phyloP scores from a whole-genome alignment of 768 basidiomycete species.

The Crucibulum laeve region DNA sequence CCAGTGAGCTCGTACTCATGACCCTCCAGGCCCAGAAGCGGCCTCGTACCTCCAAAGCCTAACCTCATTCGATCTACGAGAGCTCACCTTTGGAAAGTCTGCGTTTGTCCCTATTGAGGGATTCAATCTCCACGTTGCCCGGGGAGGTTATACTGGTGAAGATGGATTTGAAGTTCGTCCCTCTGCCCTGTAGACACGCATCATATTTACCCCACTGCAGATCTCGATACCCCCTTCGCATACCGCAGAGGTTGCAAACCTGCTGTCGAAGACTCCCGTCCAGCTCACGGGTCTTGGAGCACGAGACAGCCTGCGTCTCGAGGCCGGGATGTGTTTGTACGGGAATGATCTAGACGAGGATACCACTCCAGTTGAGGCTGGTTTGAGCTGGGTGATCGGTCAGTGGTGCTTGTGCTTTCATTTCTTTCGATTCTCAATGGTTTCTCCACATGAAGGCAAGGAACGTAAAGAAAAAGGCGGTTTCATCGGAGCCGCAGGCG shows the following conservation, averaged over 20 bases:
- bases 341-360: constrained; percentile 90
- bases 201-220: constrained; percentile 28
- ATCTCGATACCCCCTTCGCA: constrained; percentile 85
- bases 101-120: constrained; percentile 77
- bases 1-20: not conserved
- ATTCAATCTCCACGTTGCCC: constrained; percentile 80
- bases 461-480: constrained; percentile 64
- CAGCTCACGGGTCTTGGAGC: constrained; percentile 89
- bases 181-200: not conserved
- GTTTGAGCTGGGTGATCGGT: constrained; percentile 92
- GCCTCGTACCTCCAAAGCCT: constrained; percentile 74
- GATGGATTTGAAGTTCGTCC: constrained; percentile 87
- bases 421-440: not conserved
- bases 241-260: constrained; percentile 66
- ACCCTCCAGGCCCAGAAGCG: constrained; percentile 37
- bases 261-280: constrained; percentile 61
- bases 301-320: constrained; percentile 88
- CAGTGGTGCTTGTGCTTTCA: constrained; percentile 16
- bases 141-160: constrained; percentile 97
- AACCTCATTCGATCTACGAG: constrained; percentile 68
- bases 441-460: constrained; percentile 56
- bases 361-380: constrained; percentile 87
- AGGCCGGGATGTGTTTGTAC: constrained; percentile 96
- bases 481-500: constrained; percentile 77
- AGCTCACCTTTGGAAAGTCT: constrained; percentile 81